Conservation (phyloP, 441 rosid species). For the Populus trichocarpa region DNA sequence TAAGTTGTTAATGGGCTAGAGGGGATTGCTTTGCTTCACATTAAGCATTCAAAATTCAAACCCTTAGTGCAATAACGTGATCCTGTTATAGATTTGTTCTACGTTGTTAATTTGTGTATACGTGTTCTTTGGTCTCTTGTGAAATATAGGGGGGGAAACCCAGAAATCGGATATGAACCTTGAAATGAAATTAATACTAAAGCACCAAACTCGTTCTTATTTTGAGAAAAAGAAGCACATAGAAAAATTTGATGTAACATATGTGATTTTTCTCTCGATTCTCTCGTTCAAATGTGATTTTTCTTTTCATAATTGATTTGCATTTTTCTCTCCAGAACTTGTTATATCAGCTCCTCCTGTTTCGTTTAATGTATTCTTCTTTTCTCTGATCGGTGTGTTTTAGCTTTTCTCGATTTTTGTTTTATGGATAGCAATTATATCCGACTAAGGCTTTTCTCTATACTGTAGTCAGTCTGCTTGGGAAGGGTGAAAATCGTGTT, state of each 20-base stretch:
- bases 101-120: not conserved
- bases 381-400: too few species aligned
- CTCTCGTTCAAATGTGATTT: not conserved
- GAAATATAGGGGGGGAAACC: not conserved
- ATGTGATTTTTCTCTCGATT: not conserved
- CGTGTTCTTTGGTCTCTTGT: not conserved
- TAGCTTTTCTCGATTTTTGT: not conserved
- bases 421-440: not conserved
- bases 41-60: not conserved
- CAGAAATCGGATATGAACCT: too few species aligned
- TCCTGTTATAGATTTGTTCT: not conserved
- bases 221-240: not conserved
- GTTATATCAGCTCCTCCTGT: not conserved
- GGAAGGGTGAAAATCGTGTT: too few species aligned
- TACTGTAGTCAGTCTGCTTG: not conserved
- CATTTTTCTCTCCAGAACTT: not conserved
- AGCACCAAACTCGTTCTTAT: not conserved
- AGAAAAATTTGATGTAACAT: not conserved
- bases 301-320: not conserved
- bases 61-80: not conserved
- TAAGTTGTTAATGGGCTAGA: not conserved
- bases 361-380: not conserved
- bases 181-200: too few species aligned
- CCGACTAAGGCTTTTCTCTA: not conserved
- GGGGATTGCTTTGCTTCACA: slow-evolving; percentile 14